Conservation (phyloP, 2,329 filamentous ascomycete genomes). For the Calonectria pseudoreteaudii region DNA sequence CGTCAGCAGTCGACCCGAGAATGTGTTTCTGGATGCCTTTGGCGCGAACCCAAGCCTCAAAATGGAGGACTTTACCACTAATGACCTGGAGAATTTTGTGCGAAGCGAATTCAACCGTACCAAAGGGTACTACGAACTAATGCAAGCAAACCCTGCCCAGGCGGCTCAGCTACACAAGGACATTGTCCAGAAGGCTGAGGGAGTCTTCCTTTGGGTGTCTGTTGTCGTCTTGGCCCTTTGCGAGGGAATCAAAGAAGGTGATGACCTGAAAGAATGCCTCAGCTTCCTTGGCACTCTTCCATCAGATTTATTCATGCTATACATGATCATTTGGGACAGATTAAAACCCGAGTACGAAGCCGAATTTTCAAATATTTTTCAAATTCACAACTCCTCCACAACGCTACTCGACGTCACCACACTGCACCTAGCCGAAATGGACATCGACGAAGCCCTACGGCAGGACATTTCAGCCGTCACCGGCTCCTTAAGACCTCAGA, state of each 20-base stretch:
- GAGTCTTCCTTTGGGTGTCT: constrained; percentile 10
- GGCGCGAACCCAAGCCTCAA: neutral
- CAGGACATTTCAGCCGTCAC: neutral
- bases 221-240: neutral
- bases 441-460: neutral
- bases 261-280: neutral
- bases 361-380: neutral
- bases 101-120: neutral
- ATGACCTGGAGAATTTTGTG: constrained; percentile 7
- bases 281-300: neutral
- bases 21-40: constrained; percentile 3
- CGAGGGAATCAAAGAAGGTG: neutral
- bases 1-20: constrained; percentile 11
- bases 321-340: neutral
- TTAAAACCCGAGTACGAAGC: neutral
- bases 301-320: neutral
- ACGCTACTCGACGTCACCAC: neutral
- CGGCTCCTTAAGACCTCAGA: neutral
- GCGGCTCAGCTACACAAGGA: neutral
- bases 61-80: neutral
- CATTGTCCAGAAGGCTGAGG: neutral
- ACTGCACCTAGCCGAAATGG: neutral
- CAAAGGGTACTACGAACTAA: neutral
- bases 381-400: neutral
- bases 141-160: neutral